Conservation (phyloP, 1,139 yeast species). For the Blastobotrys raffinosifermentans region DNA sequence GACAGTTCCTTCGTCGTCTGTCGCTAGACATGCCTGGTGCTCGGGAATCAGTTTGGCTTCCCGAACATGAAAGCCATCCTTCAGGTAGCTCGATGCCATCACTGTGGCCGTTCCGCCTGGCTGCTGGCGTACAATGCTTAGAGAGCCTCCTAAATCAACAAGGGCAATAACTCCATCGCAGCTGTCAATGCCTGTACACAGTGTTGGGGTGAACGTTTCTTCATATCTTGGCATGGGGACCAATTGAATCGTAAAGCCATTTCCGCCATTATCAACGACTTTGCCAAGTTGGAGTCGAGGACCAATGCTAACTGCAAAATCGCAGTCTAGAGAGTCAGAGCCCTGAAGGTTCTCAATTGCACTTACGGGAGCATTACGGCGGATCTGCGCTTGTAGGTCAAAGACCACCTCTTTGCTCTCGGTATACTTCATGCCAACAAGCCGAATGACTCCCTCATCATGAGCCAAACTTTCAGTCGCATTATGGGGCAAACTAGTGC, state of each 20-base stretch:
- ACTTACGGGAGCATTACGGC: background rate
- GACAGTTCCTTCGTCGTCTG: slow-evolving; percentile 1
- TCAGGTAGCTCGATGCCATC: slow-evolving; percentile 3
- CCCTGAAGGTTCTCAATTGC: background rate
- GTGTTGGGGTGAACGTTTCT: slow-evolving; percentile 6
- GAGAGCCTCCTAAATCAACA: slow-evolving; percentile 8
- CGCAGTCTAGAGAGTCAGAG: background rate
- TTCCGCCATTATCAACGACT: background rate
- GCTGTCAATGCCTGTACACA: slow-evolving; percentile 6
- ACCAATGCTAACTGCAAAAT: background rate
- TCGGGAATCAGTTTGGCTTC: slow-evolving; percentile 3
- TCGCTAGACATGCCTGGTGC: background rate
- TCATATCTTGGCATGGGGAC: background rate
- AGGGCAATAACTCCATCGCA: slow-evolving; percentile 2
- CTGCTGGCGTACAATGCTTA: slow-evolving; percentile 1
- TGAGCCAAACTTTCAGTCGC: background rate
- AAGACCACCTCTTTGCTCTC: background rate
- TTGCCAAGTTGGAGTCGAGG: background rate
- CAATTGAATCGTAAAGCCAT: background rate
- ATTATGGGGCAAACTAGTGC: background rate
- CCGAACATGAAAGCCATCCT: background rate
- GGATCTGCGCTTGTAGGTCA: background rate
- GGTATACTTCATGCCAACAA: background rate
- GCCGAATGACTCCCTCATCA: slow-evolving; percentile 1
- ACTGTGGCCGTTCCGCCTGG: background rate